phyloP scores from a whole-genome alignment of 192 early-diverging fungal genomes.

The Dispira parvispora region DNA sequence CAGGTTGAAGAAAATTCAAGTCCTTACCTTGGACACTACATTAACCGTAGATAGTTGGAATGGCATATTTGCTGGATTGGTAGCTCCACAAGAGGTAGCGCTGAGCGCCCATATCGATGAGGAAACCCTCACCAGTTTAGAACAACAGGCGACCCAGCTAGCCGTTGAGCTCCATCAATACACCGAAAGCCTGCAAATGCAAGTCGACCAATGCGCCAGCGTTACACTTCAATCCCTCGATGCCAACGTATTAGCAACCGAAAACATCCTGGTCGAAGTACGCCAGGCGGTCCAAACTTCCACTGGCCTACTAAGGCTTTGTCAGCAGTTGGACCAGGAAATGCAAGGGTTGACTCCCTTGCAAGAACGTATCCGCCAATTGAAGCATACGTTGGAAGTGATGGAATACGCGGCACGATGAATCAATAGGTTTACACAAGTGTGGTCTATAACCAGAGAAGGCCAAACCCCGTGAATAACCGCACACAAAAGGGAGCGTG shows the following conservation, averaged over 20 bases:
- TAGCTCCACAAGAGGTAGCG: slow-evolving; percentile 4
- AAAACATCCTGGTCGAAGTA: neutral
- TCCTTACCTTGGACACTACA: no score
- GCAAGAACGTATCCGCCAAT: neutral
- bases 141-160: neutral
- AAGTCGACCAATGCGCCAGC: neutral
- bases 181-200: slow-evolving; percentile 9
- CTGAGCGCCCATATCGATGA: slow-evolving; percentile 5
- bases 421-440: neutral
- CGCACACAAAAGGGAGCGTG: no score
- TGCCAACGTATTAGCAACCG: neutral
- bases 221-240: neutral
- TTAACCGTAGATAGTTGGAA: no score
- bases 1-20: no score
- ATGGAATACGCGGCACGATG: slow-evolving; percentile 7
- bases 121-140: neutral
- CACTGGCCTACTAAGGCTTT: neutral
- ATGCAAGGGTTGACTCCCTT: neutral
- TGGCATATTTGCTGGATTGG: neutral
- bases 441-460: no score
- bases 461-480: no score
- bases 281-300: neutral
- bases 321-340: slow-evolving; percentile 3
- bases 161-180: neutral
- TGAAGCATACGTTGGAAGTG: slow-evolving; percentile 2